These are phyloP conservation scores for Hebeloma cylindrosporum DNA, from an alignment of 768 basidiomycete species.

Conservation along the genomic window DNA sequence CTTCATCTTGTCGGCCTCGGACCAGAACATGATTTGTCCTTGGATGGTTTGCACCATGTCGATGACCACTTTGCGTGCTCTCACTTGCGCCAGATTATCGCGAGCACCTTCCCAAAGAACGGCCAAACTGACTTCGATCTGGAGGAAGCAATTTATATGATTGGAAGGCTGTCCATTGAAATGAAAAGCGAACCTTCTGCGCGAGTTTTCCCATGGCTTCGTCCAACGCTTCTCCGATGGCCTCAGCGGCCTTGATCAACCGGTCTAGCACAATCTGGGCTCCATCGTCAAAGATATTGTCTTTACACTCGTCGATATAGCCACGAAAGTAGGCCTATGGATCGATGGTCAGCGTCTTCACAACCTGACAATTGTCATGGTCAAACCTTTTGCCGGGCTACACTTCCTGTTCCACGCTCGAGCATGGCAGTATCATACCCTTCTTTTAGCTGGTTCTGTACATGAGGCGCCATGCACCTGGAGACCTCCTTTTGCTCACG, in stretches of 20 bases:
- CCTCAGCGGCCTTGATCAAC: conserved; percentile 45
- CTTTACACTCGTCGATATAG: conserved; percentile 43
- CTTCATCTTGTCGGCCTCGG: conserved; percentile 35
- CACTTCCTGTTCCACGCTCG: conserved; percentile 55
- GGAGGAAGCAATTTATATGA: not conserved
- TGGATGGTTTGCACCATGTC: conserved; percentile 38
- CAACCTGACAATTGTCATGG: not conserved
- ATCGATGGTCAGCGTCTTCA: conserved; percentile 1
- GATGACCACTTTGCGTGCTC: conserved; percentile 39
- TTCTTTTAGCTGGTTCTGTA: conserved; percentile 48
- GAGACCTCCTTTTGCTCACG: conserved; percentile 61
- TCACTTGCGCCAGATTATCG: conserved; percentile 48
- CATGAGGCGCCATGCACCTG: conserved; percentile 54
- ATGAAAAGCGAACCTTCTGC: conserved; percentile 44
- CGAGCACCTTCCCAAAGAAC: conserved; percentile 58
- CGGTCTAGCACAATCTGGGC: conserved; percentile 50
- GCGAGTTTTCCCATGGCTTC: conserved; percentile 49
- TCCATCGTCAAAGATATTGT: conserved; percentile 51
- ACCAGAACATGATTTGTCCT: conserved; percentile 46
- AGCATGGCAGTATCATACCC: conserved; percentile 56
- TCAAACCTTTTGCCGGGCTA: conserved; percentile 57
- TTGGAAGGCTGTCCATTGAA: not conserved
- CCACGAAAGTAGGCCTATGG: conserved; percentile 20
- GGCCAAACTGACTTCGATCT: conserved; percentile 46
- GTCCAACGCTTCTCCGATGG: conserved; percentile 50